Conservation (phyloP, 495 filamentous ascomycete genomes). For the Annulohypoxylon nitens region DNA sequence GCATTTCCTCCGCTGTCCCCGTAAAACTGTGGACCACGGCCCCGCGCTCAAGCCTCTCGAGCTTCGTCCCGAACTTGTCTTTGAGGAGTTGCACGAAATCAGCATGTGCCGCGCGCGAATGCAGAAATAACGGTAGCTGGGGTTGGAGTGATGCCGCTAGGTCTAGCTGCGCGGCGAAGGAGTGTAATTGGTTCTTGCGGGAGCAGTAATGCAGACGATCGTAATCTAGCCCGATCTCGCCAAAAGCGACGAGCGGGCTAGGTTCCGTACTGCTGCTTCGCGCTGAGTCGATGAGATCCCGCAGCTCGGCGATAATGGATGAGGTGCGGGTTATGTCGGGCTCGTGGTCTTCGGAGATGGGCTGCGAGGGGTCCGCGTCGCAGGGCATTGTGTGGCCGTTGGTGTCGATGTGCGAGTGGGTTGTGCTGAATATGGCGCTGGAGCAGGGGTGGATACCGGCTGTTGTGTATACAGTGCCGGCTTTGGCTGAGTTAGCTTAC, state of each 20-base stretch:
- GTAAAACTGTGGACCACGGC: constrained; percentile 94
- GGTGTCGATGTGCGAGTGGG: constrained; percentile 63
- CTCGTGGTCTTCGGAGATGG: constrained; percentile 56
- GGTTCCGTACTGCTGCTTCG: constrained; percentile 59
- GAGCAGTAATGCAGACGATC: constrained; percentile 85
- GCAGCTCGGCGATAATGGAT: constrained; percentile 70
- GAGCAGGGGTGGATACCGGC: constrained; percentile 94
- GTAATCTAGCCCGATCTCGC: constrained; percentile 96
- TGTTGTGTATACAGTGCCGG: constrained; percentile 85
- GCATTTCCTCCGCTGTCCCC: constrained; percentile 85
- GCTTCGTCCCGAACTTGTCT: constrained; percentile 57
- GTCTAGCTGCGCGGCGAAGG: constrained; percentile 83
- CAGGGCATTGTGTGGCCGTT: constrained; percentile 60
- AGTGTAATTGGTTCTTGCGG: constrained; percentile 82
- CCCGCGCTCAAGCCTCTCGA: constrained; percentile 71
- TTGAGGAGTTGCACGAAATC: constrained; percentile 80
- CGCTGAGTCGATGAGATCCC: constrained; percentile 61
- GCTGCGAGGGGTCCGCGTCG: constrained; percentile 56
- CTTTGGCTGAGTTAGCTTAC: constrained; percentile 57
- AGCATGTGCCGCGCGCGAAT: constrained; percentile 83
- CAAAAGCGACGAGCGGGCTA: constrained; percentile 79
- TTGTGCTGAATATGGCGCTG: constrained; percentile 73
- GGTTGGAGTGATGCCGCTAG: constrained; percentile 75
- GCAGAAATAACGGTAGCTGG: constrained; percentile 88
- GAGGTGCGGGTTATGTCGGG: constrained; percentile 53